Base-by-base conservation (phyloP, 2,329 filamentous ascomycete genomes). In the Fonsecaea pedrosoi region DNA sequence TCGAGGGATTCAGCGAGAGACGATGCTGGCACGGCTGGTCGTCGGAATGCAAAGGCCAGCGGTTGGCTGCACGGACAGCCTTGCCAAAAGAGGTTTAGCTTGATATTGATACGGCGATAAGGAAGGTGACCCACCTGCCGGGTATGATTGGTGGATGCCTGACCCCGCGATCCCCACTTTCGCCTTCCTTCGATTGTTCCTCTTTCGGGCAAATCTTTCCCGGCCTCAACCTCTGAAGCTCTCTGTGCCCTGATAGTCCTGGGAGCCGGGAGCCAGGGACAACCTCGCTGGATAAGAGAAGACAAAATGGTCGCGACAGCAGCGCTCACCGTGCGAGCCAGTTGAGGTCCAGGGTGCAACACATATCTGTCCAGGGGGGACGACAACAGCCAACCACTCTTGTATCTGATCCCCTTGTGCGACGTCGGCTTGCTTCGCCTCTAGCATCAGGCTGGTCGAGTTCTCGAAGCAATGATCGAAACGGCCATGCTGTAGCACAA, bases 191-290 rank as follows among this genome's bases (percentile, higher is more conserved):
- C 48, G 57, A 64, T 66, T 65, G 53, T 69, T 60, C 63, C 67
- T 64, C 48, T 64, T 66, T 69, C 67, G 40, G 67, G 67, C 60
- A 69, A 69, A 69, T 64, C 55, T 69, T 57, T 69, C 67, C 67
- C 32, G 67, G 45, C 45, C 45, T 3, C 12, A 21, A 30, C 45
- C 8, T 50, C 45, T 25, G 9, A 21, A 5, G 9, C 15, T 12
- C 18, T 25, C 45, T 9, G 12, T 21, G 45, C 45, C 45, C 45
- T 50, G 18, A 3, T 25, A 9, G 18, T 50, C 9, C n/a, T 21
- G 42, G 42, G 25, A 25, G 25, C 25, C 25, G 25, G 25, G 25
- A 18, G 42, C 42, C 42, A 18, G n/a, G 42, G 9, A 18, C 42
- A 18, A 25, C n/a, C 45, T 25, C 40, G 45, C 21, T 2, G 10